phyloP scores from a whole-genome alignment of 495 filamentous ascomycete genomes.

The Aspergillus sparsus region DNA sequence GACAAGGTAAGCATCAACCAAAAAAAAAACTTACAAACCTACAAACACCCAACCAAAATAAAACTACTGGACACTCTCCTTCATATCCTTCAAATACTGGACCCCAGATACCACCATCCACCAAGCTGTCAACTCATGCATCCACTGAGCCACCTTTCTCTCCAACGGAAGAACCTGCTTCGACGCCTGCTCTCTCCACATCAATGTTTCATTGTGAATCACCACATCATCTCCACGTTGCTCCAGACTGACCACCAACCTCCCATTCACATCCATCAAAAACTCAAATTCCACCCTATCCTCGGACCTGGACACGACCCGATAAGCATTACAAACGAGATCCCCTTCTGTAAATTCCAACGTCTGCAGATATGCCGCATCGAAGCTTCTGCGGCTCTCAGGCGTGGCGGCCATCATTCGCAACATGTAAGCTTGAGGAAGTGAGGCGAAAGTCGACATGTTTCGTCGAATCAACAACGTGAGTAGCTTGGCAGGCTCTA shows the following conservation, averaged over 20 bases:
- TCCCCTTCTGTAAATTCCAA: slow-evolving; percentile 38
- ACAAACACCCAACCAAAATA: neutral
- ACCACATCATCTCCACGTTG: slow-evolving; percentile 26
- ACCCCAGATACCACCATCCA: slow-evolving; percentile 44
- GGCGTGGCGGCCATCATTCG: slow-evolving; percentile 12
- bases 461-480: slow-evolving; percentile 37
- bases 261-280: slow-evolving; percentile 29
- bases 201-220: slow-evolving; percentile 37
- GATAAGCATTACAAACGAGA: slow-evolving; percentile 38
- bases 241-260: slow-evolving; percentile 32
- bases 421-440: slow-evolving; percentile 35
- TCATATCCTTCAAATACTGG: slow-evolving; percentile 34
- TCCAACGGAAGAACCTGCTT: slow-evolving; percentile 34
- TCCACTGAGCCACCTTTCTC: slow-evolving; percentile 26
- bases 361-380: slow-evolving; percentile 25
- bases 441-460: slow-evolving; percentile 36
- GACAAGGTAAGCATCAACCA: neutral
- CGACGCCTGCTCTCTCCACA: slow-evolving; percentile 35
- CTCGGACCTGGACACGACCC: slow-evolving; percentile 25
- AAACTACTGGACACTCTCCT: slow-evolving; percentile 1
- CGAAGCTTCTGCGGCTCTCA: slow-evolving; percentile 25
- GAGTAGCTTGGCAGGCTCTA: slow-evolving; percentile 25
- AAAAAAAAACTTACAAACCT: too few relatives aligned
- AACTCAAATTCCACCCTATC: slow-evolving; percentile 41
- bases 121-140: slow-evolving; percentile 43